phyloP scores from a whole-genome alignment of 2,329 filamentous ascomycete species.

The Diaporthe ampelina region DNA sequence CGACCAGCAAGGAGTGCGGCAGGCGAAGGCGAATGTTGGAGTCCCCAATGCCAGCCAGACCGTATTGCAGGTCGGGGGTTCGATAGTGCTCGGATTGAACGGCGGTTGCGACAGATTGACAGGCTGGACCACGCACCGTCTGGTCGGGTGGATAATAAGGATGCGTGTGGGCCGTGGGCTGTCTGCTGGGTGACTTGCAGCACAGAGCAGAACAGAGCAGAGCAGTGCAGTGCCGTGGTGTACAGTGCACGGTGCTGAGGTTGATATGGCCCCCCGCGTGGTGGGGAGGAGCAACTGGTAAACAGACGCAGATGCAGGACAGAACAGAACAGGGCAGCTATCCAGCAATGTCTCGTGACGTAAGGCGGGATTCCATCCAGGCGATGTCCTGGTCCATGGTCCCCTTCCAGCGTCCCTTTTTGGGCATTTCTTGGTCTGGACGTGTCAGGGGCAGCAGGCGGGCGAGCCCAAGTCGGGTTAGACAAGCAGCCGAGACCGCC shows the following conservation, averaged over 20 bases:
- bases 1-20: not conserved
- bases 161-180: not conserved
- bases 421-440: slow-evolving; percentile 24
- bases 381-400: slow-evolving; percentile 3
- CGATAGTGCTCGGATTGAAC: not conserved
- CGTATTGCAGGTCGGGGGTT: not conserved
- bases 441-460: slow-evolving; percentile 30
- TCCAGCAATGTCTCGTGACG: slow-evolving; percentile 38
- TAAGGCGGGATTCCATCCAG: slow-evolving; percentile 32
- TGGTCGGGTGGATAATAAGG: not conserved
- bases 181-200: not conserved
- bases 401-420: not conserved
- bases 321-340: slow-evolving; percentile 13
- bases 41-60: not conserved
- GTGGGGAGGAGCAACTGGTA: slow-evolving; percentile 3
- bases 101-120: not conserved
- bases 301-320: not conserved
- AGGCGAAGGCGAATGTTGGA: not conserved
- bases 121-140: not conserved
- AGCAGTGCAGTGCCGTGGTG: not conserved
- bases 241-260: slow-evolving; percentile 4
- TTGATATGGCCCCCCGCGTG: slow-evolving; percentile 5
- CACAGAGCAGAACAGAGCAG: not conserved
- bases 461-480: slow-evolving; percentile 39
- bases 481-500: not conserved